A percentile compares a stretch with the other conserved stretches of the same genome.
These are phyloP conservation scores for Mikania micrantha DNA, from an alignment of 129 eudicot genomes.

Conservation along the genomic window DNA sequence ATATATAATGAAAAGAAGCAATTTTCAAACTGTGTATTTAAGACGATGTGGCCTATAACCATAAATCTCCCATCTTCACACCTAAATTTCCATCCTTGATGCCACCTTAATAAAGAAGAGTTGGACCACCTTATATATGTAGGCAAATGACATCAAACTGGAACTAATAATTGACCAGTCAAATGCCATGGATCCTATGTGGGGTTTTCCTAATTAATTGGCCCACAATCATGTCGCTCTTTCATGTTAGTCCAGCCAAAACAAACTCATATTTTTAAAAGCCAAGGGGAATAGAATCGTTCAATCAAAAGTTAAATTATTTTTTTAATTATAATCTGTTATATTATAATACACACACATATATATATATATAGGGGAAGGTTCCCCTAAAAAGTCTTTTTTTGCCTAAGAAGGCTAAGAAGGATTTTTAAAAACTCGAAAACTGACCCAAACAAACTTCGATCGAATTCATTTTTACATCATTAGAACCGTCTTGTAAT, in stretches of 20 bases:
- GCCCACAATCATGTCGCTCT: background rate
- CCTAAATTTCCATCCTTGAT: slow-evolving; percentile 21
- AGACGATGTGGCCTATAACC: slow-evolving; percentile 23
- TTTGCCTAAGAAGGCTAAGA: too few relatives aligned
- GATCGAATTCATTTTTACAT: too few relatives aligned
- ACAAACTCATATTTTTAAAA: background rate
- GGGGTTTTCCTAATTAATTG: slow-evolving; percentile 15
- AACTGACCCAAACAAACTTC: too few relatives aligned
- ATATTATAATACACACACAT: too few relatives aligned
- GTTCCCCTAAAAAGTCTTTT: too few relatives aligned
- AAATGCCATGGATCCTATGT: slow-evolving; percentile 31
- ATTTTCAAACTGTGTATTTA: background rate
- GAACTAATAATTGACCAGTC: slow-evolving; percentile 35
- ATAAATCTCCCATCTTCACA: slow-evolving; percentile 19
- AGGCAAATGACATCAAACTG: slow-evolving; percentile 23
- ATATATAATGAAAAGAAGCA: too few relatives aligned
- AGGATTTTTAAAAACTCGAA: too few relatives aligned
- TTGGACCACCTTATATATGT: slow-evolving; percentile 20
- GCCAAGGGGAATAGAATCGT: too few relatives aligned
- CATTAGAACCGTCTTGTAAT: too few relatives aligned
- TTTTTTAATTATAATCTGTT: too few relatives aligned
- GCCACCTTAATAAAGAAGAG: slow-evolving; percentile 9
- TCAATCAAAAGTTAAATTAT: too few relatives aligned
- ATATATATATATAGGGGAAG: too few relatives aligned
- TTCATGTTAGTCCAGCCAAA: background rate